A percentile compares a stretch with the other conserved stretches of the same genome.
phyloP scores from a whole-genome alignment of 768 basidiomycete genomes.

The Hebeloma cylindrosporum region DNA sequence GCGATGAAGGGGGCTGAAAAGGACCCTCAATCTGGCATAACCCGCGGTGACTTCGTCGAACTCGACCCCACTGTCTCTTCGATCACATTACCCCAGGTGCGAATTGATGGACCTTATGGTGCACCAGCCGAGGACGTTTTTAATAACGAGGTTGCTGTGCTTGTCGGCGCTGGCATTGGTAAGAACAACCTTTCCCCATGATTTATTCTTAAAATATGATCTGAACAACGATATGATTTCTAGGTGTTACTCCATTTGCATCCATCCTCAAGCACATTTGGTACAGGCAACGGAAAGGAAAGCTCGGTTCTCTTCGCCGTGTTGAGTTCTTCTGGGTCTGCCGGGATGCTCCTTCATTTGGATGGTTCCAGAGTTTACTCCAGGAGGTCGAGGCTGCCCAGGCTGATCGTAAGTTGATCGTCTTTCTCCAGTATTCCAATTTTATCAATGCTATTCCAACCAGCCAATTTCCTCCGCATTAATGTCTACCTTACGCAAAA shows the following conservation, averaged over 20 bases:
- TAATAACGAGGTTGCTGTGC: conserved; percentile 80
- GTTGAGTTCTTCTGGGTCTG: conserved; percentile 97
- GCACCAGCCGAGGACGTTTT: conserved; percentile 93
- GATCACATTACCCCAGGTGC: conserved; percentile 61
- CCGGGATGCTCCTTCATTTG: conserved; percentile 94
- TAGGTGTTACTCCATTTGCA: conserved; percentile 91
- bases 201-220: not conserved
- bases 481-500: conserved; percentile 89
- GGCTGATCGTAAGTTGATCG: conserved; percentile 73
- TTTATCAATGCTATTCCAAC: not conserved
- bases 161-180: conserved; percentile 95
- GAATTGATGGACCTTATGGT: conserved; percentile 91
- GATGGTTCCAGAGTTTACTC: conserved; percentile 92
- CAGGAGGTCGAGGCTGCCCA: conserved; percentile 88
- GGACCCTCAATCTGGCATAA: conserved; percentile 43
- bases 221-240: not conserved
- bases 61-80: conserved; percentile 53
- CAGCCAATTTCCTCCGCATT: conserved; percentile 91
- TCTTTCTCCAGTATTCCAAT: not conserved
- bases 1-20: conserved; percentile 79
- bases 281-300: conserved; percentile 83
- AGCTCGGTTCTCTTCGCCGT: conserved; percentile 75
- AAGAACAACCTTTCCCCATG: conserved; percentile 21
- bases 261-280: conserved; percentile 95
- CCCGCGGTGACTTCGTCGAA: conserved; percentile 82